Base-by-base conservation (phyloP, 1,284 basidiomycete genomes). In the Malassezia yamatoensis region DNA sequence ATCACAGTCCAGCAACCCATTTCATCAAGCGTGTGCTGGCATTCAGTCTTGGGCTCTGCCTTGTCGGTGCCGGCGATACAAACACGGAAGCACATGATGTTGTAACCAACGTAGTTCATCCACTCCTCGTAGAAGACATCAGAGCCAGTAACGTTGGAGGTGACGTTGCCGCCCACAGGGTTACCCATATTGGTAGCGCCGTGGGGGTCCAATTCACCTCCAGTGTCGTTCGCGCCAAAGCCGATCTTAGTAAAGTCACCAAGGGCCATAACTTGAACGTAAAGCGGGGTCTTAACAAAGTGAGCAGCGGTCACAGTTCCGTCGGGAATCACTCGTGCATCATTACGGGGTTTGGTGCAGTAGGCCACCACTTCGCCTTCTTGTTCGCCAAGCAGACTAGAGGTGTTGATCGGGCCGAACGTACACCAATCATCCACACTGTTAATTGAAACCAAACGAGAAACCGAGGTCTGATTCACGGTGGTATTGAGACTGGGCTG, bases 321-420 rank as follows among this genome's bases (percentile, higher is more conserved):
- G 50, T 74, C 72, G 18, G 72, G 72, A 49, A 74, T 74, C 44
- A 74, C 70, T 57, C 72, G 72, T 1, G 72, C 72, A 37, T 72
- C 67, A 67, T 74, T 74, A 35, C 72, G 65, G 2, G 72, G 53
- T 63, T 72, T 83, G 35, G 84, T 84, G 78, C 85, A 88, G 81
- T 81, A 87, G 0, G 84, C 82, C n/a, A 87, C 83, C 61, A 81
- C 83, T 68, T 82, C 78, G 39, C 78, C 81, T 74, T 87, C 86
- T 4, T 81, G 80, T 62, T 85, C 78, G 21, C 80, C 84, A 53
- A 87, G 82, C 15, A 78, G 76, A 32, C 68, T 42, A 18, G 74
- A 78, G 10, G 72, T 59, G 29, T 75, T 72, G 77, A 72, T 77
- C 3, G 72, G 67, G 16, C 64, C 68, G 40, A 72, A 74, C 12